Conservation (phyloP, 495 filamentous ascomycete genomes). For the Talaromyces adpressus region DNA sequence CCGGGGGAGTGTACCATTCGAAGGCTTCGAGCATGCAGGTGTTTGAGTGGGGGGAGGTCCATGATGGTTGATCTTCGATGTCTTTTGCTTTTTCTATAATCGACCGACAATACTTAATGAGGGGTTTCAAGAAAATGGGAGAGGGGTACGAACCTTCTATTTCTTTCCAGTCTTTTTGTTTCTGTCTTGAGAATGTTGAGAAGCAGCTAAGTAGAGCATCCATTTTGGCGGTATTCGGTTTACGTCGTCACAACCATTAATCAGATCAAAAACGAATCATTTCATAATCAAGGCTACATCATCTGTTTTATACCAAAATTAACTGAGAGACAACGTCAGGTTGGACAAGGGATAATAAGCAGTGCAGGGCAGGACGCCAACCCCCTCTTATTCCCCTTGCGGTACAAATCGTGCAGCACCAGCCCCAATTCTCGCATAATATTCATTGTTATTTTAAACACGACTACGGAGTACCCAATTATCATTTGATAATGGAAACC, state of each 20-base stretch:
- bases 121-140: not conserved
- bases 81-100: constrained; percentile 18
- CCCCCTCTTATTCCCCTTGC: not conserved
- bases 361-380: not conserved
- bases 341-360: not conserved
- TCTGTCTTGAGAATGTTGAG: not conserved
- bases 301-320: not conserved
- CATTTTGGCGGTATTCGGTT: no score
- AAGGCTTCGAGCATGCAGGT: constrained; percentile 62
- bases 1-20: constrained; percentile 67
- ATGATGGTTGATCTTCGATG: constrained; percentile 26
- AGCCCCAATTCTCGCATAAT: not conserved
- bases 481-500: not conserved
- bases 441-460: not conserved
- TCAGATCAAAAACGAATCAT: not conserved
- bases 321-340: not conserved
- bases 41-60: constrained; percentile 38
- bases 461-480: not conserved
- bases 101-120: not conserved
- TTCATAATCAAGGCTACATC: not conserved
- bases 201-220: not conserved
- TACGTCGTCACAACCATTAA: not conserved
- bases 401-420: not conserved
- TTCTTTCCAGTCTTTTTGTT: constrained; percentile 5
- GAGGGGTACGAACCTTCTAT: not conserved